Conservation (phyloP, 106 monocot genomes). For the Dendrobium huoshanense region DNA sequence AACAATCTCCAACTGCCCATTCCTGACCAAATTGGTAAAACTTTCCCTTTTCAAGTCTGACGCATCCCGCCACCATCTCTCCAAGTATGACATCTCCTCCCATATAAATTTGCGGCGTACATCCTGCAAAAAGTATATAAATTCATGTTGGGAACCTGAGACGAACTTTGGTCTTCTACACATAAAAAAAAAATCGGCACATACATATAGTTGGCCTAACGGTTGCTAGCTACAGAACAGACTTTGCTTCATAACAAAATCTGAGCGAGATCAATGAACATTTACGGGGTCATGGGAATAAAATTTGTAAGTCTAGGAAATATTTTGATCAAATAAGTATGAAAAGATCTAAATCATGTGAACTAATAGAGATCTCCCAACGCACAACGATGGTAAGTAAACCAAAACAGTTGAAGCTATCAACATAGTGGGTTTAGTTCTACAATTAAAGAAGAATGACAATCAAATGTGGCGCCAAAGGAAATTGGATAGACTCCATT, state of each 20-base stretch:
- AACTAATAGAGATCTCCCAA: no score
- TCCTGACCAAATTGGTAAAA: conserved; percentile 59
- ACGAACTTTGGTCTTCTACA: background rate
- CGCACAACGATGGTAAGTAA: no score
- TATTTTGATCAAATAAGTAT: no score
- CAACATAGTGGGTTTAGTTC: no score
- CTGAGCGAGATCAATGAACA: background rate
- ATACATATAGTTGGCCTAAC: background rate
- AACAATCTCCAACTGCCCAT: conserved; percentile 94
- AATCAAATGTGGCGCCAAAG: background rate
- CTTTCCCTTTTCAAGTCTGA: conserved; percentile 41
- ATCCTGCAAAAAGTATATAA: conserved; percentile 42
- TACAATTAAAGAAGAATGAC: no score
- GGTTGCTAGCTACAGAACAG: no score
- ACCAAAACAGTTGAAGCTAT: no score
- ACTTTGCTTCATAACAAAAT: no score
- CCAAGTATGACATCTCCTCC: conserved; percentile 99
- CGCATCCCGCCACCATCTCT: conserved; percentile 97
- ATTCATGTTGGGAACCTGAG: background rate
- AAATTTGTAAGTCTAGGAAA: background rate
- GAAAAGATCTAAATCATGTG: no score
- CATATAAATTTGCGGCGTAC: conserved; percentile 82
- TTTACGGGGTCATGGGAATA: background rate
- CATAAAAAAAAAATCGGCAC: no score
- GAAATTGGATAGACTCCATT: background rate